Conservation (phyloP, 768 basidiomycete species). For the Rubroboletus pulcherrimus region DNA sequence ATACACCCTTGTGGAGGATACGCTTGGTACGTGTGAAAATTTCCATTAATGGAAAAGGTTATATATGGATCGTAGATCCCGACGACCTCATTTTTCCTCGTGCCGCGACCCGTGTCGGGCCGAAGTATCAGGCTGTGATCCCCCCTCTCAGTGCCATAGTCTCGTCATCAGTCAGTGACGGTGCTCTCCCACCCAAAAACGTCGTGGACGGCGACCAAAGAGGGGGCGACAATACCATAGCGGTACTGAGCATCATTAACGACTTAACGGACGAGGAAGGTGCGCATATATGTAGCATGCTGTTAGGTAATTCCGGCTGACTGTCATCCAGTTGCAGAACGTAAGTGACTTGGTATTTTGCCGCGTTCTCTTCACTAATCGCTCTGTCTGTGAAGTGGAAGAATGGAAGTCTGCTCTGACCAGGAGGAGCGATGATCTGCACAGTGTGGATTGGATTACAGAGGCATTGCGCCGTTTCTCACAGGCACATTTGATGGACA, state of each 20-base stretch:
- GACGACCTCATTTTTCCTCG: slow-evolving; percentile 97
- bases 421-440: slow-evolving; percentile 46
- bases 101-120: slow-evolving; percentile 84
- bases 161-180: slow-evolving; percentile 33
- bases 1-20: slow-evolving; percentile 90
- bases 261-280: slow-evolving; percentile 65
- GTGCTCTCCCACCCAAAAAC: not conserved
- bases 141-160: slow-evolving; percentile 35
- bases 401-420: slow-evolving; percentile 56
- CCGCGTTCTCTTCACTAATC: not conserved
- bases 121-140: slow-evolving; percentile 75
- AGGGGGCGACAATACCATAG: slow-evolving; percentile 70
- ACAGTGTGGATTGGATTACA: slow-evolving; percentile 77
- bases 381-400: slow-evolving; percentile 49
- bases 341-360: slow-evolving; percentile 35
- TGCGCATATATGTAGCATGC: slow-evolving; percentile 34
- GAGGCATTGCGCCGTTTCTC: slow-evolving; percentile 73
- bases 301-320: slow-evolving; percentile 21
- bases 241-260: slow-evolving; percentile 63
- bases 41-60: slow-evolving; percentile 18
- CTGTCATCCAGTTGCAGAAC: slow-evolving; percentile 47
- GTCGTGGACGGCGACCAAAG: slow-evolving; percentile 46
- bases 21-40: slow-evolving; percentile 57
- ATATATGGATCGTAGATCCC: slow-evolving; percentile 58
- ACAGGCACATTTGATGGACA: slow-evolving; percentile 56